Percentiles rank a stretch among this genome's conserved stretches.
These are phyloP conservation scores for Diplocarpon mali DNA, from an alignment of 2,329 filamentous ascomycete genomes.

Conservation along the genomic window DNA sequence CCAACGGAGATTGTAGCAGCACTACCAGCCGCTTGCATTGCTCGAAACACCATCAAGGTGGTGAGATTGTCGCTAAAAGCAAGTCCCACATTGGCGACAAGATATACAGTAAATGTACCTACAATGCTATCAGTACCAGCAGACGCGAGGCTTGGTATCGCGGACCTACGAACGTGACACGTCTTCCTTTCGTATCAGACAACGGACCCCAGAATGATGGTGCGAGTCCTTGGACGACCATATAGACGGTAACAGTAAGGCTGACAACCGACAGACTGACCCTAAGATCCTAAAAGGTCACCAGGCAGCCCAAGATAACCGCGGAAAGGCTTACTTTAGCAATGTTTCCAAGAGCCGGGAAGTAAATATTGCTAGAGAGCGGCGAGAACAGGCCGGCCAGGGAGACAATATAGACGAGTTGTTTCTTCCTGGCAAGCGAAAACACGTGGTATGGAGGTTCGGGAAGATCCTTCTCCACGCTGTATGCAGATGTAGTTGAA, in stretches of 20 bases:
- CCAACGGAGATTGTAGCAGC: slow-evolving; percentile 38
- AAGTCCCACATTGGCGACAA: slow-evolving; percentile 35
- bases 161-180: slow-evolving; percentile 23
- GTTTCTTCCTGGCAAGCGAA: slow-evolving; percentile 31
- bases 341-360: slow-evolving; percentile 33
- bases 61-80: slow-evolving; percentile 34
- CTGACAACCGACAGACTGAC: slow-evolving; percentile 26
- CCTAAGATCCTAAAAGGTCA: slow-evolving; percentile 2
- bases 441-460: slow-evolving; percentile 30
- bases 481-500: neutral
- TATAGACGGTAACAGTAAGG: slow-evolving; percentile 36
- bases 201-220: slow-evolving; percentile 38
- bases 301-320: neutral
- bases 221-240: slow-evolving; percentile 39
- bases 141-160: slow-evolving; percentile 11
- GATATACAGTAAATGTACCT: slow-evolving; percentile 36
- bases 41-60: slow-evolving; percentile 34
- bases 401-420: slow-evolving; percentile 38
- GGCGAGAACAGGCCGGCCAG: slow-evolving; percentile 42
- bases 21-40: slow-evolving; percentile 37
- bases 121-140: neutral
- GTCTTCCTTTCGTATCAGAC: slow-evolving; percentile 36
- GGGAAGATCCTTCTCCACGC: slow-evolving; percentile 10
- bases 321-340: slow-evolving; percentile 20
- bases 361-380: slow-evolving; percentile 40